Evolutionary conservation across 129 eudicot species (phyloP).

Genomic region (Solidago caesia): DNA sequence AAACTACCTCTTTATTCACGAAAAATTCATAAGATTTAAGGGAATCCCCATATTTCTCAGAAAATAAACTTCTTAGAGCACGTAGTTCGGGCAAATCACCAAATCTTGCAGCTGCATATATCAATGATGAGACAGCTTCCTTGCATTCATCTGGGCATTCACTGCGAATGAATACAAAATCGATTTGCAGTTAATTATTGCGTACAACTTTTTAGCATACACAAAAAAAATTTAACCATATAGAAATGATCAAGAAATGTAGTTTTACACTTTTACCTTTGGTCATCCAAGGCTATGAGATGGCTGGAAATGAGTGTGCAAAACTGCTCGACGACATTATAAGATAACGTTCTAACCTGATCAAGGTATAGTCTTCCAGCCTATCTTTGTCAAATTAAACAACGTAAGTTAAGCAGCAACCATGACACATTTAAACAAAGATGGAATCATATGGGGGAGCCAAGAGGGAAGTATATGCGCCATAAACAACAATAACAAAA

Average conservation of each 20-base stretch:
- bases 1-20: conserved; percentile 56
- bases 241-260: neutral
- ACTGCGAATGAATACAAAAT: conserved; percentile 20
- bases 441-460: too few relatives aligned
- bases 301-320: conserved; percentile 38
- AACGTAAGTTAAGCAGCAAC: neutral
- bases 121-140: conserved; percentile 63
- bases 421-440: neutral
- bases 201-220: neutral
- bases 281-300: conserved; percentile 46
- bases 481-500: neutral
- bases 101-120: conserved; percentile 79
- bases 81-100: conserved; percentile 81
- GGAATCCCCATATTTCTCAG: conserved; percentile 52
- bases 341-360: conserved; percentile 49
- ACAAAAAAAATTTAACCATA: neutral
- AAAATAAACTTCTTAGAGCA: conserved; percentile 55
- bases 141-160: conserved; percentile 85
- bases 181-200: neutral
- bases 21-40: conserved; percentile 31
- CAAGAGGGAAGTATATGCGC: too few relatives aligned
- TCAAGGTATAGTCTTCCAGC: conserved; percentile 64
- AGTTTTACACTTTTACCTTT: conserved; percentile 38
- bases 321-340: conserved; percentile 50
- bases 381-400: conserved; percentile 32